Evolutionary conservation across 352 stramenopile genomes (phyloP), one percentile per base, ranked within the genome.

Genomic region (Globisporangium lucens): DNA sequence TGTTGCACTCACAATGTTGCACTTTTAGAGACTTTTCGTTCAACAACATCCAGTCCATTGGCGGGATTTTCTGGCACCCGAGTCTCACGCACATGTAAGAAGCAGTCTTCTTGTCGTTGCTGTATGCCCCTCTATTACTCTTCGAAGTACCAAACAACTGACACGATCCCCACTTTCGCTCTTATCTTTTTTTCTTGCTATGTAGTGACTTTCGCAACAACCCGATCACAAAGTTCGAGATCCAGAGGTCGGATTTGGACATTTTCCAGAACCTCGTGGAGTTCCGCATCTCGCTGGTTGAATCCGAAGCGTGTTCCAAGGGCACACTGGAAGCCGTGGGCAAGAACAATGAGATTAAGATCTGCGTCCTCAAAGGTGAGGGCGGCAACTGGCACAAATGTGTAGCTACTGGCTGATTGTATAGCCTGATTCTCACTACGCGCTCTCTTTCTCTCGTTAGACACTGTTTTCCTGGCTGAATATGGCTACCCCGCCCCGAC

Each of bases 201-300:
- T 41, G 9, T 29, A 75, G 69, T 0, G 69, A 75, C 51, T 53
- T 75, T 20, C 65, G 69, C 7, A 63, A 49, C 10, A 75, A 75
- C n/a, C 60, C 69, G 12, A 71, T 75, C 59, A 47, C 62, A 29
- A 49, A 57, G 58, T 75, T 75, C 29, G 69, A 72, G 55, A 75
- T 75, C 59, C 58, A 51, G 8, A 13, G 3, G 12, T 64, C 65
- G 4, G 69, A 75, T 53, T 15, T 66, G 5, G 17, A n/a, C 27
- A 65, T 65, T 33, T 55, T 75, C n/a, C 10, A 38, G 30, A 68
- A 62, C 22, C 17, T 69, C 22, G 35, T 35, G 1, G 30, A 49
- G 29, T 66, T 71, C 35, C 66, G 66, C 12, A 27, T 62, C 27
- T 46, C 63, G 35, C 36, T 61, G 29, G 66, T 67, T 43, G 55